Evolutionary conservation across 495 filamentous ascomycete genomes (phyloP), one percentile per base, ranked within the genome.

Genomic region (Chaetomium cochliodes): DNA sequence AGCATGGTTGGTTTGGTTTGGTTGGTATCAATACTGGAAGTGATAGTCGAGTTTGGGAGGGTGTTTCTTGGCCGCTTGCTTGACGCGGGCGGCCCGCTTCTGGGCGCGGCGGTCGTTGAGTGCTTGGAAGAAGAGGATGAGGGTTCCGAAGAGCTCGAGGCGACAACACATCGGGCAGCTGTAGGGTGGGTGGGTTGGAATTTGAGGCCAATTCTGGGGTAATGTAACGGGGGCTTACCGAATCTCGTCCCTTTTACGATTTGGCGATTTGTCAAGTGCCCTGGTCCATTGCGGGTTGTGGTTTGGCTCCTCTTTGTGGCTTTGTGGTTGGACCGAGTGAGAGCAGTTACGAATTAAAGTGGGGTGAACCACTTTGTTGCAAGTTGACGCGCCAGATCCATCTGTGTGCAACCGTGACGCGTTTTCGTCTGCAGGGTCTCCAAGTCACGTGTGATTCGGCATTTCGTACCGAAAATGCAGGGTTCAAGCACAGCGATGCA

Each of bases 1-100:
- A 98, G 89, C 93, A 98, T 58, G 57, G 47, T 55, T 39, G 41
- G 12, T 58, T n/a, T n/a, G n/a, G n/a, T n/a, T n/a, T 58, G 57
- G 47, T 55, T 39, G 41, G 12, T 58, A 44, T 16, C 20, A 2
- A 26, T 46, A 58, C 23, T 49, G 44, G 11, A 25, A 25, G 28
- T 23, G 26, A n/a, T n/a, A n/a, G 57, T 23, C 26, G 22, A 16
- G 7, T 6, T 39, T 18, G 42, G 5, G 5, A 11, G 30, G 47
- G 39, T 12, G 55, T 13, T 52, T 26, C 23, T 46, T 39, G 13
- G 46, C 47, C n/a, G 46, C 44, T 58, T 42, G 41, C 23, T 54
- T 18, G 6, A 41, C 20, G 26, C 37, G 30, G 26, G 23, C 55
- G 11, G 55, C 49, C 18, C 58, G 41, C 52, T 50, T 55, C 55